Conservation (phyloP, 495 filamentous ascomycete species). For the Penicillium desertorum region DNA sequence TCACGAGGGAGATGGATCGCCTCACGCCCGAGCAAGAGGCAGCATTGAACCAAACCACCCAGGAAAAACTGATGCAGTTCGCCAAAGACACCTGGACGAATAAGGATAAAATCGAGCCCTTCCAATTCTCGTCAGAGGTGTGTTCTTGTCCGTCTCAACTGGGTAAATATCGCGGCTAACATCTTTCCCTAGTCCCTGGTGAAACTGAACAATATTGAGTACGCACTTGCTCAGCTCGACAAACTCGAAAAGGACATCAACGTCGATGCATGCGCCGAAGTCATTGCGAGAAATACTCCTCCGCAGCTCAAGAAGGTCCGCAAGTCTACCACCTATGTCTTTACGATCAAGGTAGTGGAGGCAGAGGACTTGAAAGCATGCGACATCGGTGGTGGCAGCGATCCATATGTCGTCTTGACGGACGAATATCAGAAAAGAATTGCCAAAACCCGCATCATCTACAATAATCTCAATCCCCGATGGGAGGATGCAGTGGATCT, state of each 20-base stretch:
- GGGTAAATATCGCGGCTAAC: constrained; percentile 12
- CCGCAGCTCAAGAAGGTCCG: constrained; percentile 56
- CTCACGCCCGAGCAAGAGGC: constrained; percentile 83
- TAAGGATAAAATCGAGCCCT: constrained; percentile 93
- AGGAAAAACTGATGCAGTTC: constrained; percentile 85
- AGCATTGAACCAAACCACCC: constrained; percentile 71
- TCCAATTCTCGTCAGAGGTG: constrained; percentile 95
- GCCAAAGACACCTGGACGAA: constrained; percentile 94
- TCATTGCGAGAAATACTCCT: constrained; percentile 65
- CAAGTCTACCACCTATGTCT: constrained; percentile 80
- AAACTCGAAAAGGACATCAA: constrained; percentile 85
- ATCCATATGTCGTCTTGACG: constrained; percentile 95
- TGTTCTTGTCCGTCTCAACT: constrained; percentile 2
- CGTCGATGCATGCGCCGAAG: constrained; percentile 88
- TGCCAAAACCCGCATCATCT: constrained; percentile 89
- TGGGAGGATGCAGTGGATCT: constrained; percentile 99
- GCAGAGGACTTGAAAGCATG: constrained; percentile 98
- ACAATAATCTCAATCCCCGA: constrained; percentile 86
- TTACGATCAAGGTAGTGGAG: constrained; percentile 98
- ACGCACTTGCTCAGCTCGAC: constrained; percentile 84
- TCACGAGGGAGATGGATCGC: constrained; percentile 90
- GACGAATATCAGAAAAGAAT: constrained; percentile 99
- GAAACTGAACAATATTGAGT: constrained; percentile 97
- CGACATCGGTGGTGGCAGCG: constrained; percentile 89
- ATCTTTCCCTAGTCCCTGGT: constrained; percentile 70